Evolutionary conservation across 192 early-diverging fungal genomes (phyloP), one percentile per base, ranked within the genome.

Genomic region (Backusella mclennaniae): DNA sequence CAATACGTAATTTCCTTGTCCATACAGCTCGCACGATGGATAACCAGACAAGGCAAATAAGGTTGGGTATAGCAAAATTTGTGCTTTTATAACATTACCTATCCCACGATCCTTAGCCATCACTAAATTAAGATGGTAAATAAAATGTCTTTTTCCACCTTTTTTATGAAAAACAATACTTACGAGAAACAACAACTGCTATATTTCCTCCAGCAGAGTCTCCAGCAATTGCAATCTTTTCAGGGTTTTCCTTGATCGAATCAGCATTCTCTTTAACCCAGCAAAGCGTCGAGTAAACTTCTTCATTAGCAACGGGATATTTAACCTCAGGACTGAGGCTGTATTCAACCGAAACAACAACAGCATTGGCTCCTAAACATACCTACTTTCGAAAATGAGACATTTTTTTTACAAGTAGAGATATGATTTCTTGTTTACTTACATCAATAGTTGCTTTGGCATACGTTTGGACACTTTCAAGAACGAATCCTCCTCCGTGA

Each of bases 161-260:
- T 49, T 49, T 19, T 17, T 49, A 49, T 4, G 17, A 49, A 49
- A 17, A 49, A 19, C 17, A 14, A 35, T 17, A 67, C 66, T 33
- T 67, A 67, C 66, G 29, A 17, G 66, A 67, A 19, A 67, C 35
- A 67, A 67, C 66, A 33, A 33, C 33, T 2, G 66, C 9, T 33
- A 67, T 78, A 38, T 78, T 78, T 67, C 77, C 77, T 9, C 77
- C 77, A 14, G 66, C 71, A 35, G 70, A 72, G 19, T 78, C 77
- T 19, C 77, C 77, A 33, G 59, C 77, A 23, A 78, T 26, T 8
- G 46, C 71, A 17, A 78, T 52, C 11, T 63, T 31, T 14, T 41
- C 42, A 23, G 35, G 66, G 29, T 78, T 29, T 1, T 66, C 23
- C 1, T 78, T 66, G 8, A 71, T 69, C 14, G 44, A 36, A 8